phyloP scores from a whole-genome alignment of 176 grass and related monocot genomes.

The Poa annua region DNA sequence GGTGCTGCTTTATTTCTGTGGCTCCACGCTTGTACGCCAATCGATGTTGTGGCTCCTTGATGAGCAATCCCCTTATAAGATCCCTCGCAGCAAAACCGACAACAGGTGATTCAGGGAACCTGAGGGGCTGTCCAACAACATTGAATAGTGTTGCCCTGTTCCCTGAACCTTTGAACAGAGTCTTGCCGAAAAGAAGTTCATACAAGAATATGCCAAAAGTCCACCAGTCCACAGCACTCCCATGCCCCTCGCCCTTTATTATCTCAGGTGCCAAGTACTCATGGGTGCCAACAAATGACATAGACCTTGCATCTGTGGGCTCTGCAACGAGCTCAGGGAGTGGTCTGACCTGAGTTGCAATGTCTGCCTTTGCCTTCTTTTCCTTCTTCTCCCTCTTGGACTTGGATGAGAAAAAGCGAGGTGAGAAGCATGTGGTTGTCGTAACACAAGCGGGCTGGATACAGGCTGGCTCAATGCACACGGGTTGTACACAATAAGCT shows the following conservation, averaged over 20 bases:
- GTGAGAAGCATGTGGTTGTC: conserved; percentile 63
- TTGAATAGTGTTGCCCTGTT: conserved; percentile 84
- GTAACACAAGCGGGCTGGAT: conserved; percentile 69
- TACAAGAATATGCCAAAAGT: conserved; percentile 90
- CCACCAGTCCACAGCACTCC: conserved; percentile 93
- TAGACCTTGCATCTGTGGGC: conserved; percentile 79
- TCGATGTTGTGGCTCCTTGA: conserved; percentile 81
- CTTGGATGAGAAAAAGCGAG: conserved; percentile 69
- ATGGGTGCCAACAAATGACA: conserved; percentile 89
- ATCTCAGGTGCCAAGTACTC: conserved; percentile 83
- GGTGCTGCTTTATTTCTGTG: conserved; percentile 83
- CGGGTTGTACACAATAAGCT: conserved; percentile 63
- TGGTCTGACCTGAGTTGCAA: conserved; percentile 64
- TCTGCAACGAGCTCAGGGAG: conserved; percentile 75
- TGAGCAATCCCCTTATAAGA: conserved; percentile 75
- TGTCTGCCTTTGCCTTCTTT: conserved; percentile 59
- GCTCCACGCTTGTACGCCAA: conserved; percentile 80
- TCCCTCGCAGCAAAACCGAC: conserved; percentile 75
- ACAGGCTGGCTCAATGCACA: conserved; percentile 64
- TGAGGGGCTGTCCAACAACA: conserved; percentile 71
- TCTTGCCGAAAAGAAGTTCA: conserved; percentile 80
- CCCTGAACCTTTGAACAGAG: conserved; percentile 78
- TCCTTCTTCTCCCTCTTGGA: conserved; percentile 65
- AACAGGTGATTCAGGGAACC: conserved; percentile 68
- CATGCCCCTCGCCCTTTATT: conserved; percentile 85